Percentiles rank a stretch among this genome's conserved stretches.
Evolutionary conservation across 2,329 filamentous ascomycete species (phyloP).

Genomic region (Diaporthe sp.): DNA sequence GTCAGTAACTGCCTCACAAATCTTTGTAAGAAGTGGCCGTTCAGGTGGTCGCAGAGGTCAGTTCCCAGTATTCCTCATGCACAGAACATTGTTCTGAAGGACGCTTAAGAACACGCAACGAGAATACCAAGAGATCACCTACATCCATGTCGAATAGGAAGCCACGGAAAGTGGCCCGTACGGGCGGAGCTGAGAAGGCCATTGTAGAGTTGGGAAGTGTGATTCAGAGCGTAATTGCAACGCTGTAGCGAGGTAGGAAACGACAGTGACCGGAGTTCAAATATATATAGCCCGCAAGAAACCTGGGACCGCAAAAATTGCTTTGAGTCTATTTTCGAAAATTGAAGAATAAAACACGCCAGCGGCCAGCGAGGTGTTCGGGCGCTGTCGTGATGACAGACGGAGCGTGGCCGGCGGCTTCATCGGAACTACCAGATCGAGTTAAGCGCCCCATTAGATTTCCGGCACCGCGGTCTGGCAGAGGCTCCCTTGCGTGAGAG

Average conservation of each 20-base stretch:
- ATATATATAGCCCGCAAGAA: not conserved
- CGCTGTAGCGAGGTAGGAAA: not conserved
- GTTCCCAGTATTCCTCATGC: not conserved
- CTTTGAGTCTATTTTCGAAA: not conserved
- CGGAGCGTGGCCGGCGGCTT: conserved; percentile 11
- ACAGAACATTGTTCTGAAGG: not conserved
- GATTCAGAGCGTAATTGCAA: not conserved
- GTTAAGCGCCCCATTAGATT: conserved; percentile 10
- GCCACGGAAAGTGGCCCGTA: conserved; percentile 65
- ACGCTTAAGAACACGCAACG: not conserved
- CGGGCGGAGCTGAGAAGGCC: conserved; percentile 59
- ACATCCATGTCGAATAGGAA: conserved; percentile 81
- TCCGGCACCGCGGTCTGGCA: not conserved
- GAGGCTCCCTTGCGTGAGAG: not conserved
- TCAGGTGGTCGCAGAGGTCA: too few relatives aligned
- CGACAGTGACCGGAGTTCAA: not conserved
- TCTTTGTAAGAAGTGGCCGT: not conserved
- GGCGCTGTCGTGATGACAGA: conserved; percentile 10
- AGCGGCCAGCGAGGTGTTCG: not conserved
- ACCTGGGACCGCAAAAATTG: not conserved
- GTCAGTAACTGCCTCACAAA: not conserved
- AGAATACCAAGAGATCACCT: not conserved
- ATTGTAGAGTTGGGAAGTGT: conserved; percentile 9
- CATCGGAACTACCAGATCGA: conserved; percentile 36
- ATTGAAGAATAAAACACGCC: conserved; percentile 5